phyloP scores from a whole-genome alignment of 2,329 filamentous ascomycete species.

The Fusarium hostae region DNA sequence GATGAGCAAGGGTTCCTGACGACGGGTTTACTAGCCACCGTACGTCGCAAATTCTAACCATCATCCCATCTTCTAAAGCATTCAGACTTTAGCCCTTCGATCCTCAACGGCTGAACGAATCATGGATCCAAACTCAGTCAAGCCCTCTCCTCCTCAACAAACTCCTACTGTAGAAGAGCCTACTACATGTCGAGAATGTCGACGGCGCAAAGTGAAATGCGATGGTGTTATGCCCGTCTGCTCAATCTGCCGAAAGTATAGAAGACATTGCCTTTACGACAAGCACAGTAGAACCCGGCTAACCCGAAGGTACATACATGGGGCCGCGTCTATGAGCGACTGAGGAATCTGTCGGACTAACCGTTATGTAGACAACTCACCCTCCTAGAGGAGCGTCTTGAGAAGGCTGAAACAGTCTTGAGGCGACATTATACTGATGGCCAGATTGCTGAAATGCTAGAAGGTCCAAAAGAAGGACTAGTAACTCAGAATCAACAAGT shows the following conservation, averaged over 20 bases:
- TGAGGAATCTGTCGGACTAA: constrained; percentile 1
- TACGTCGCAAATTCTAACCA: constrained; percentile 15
- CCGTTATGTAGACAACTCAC: constrained; percentile 27
- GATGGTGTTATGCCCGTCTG: constrained; percentile 34
- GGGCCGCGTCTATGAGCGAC: background rate
- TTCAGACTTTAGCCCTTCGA: background rate
- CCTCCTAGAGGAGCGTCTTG: constrained; percentile 33
- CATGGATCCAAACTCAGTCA: constrained; percentile 3
- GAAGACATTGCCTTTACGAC: constrained; percentile 30
- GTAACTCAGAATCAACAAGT: background rate
- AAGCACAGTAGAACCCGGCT: constrained; percentile 30
- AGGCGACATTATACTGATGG: constrained; percentile 30
- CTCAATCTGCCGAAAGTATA: constrained; percentile 28
- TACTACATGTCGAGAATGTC: constrained; percentile 31
- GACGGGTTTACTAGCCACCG: background rate
- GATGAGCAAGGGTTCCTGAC: constrained; percentile 5
- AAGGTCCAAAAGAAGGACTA: constrained; percentile 21
- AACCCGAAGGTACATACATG: constrained; percentile 21
- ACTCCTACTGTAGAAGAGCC: constrained; percentile 15
- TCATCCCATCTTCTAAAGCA: background rate
- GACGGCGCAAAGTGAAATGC: constrained; percentile 32
- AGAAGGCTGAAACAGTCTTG: constrained; percentile 36
- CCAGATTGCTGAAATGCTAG: constrained; percentile 33
- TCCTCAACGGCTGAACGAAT: background rate
- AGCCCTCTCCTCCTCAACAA: constrained; percentile 3